Conservation (phyloP, 2,329 filamentous ascomycete species). For the Fusarium caatingaense region DNA sequence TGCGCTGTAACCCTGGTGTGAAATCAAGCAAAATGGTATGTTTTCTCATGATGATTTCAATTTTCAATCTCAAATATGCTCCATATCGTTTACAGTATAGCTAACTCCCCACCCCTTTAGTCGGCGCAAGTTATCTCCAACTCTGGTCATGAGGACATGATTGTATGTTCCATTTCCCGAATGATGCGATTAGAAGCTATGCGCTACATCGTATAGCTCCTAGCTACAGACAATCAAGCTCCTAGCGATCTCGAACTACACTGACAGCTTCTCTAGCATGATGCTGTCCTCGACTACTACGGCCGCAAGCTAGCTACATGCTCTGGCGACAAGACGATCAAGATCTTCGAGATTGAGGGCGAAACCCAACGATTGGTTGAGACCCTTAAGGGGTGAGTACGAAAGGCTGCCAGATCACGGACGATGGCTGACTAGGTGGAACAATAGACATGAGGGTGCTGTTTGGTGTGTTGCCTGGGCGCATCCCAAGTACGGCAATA, state of each 20-base stretch:
- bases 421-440: slow-evolving; percentile 28
- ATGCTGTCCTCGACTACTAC: slow-evolving; percentile 99
- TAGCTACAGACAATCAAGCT: neutral
- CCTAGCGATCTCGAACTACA: slow-evolving; percentile 22
- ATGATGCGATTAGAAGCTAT: slow-evolving; percentile 13
- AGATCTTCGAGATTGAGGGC: slow-evolving; percentile 98
- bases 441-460: slow-evolving; percentile 86
- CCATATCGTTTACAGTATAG: slow-evolving; percentile 11
- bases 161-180: slow-evolving; percentile 73
- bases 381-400: slow-evolving; percentile 87
- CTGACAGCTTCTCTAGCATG: slow-evolving; percentile 71
- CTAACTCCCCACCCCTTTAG: slow-evolving; percentile 49
- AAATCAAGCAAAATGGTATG: slow-evolving; percentile 44
- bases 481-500: slow-evolving; percentile 98
- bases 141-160: slow-evolving; percentile 93
- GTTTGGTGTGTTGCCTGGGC: slow-evolving; percentile 99
- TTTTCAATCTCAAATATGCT: neutral
- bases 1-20: slow-evolving; percentile 29
- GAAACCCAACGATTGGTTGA: slow-evolving; percentile 90
- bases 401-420: neutral
- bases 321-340: slow-evolving; percentile 98
- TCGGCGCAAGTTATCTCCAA: slow-evolving; percentile 59
- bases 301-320: slow-evolving; percentile 95
- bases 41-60: neutral
- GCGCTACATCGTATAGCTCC: slow-evolving; percentile 10